Evolutionary conservation across 805 yeast species (phyloP).

Genomic region (Saturnispora silvae): DNA sequence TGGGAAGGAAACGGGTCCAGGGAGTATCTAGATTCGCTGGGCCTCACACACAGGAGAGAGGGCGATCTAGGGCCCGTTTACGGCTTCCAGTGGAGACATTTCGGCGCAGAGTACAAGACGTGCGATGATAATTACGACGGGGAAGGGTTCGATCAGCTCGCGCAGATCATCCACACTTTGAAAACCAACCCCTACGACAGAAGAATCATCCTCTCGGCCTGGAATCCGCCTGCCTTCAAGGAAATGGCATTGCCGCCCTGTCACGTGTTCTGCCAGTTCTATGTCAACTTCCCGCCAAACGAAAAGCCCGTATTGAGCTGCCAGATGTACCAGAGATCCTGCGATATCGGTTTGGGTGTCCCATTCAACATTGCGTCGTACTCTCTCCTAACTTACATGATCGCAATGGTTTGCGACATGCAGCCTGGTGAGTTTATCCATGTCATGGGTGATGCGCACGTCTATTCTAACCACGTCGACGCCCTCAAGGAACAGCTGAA

Average conservation of each 20-base stretch:
- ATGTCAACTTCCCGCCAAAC: constrained; percentile 66
- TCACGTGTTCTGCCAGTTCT: constrained; percentile 92
- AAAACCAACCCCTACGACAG: constrained; percentile 90
- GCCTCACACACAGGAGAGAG: constrained; percentile 67
- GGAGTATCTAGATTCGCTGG: constrained; percentile 76
- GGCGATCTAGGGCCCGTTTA: constrained; percentile 98
- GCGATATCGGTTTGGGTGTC: constrained; percentile 99
- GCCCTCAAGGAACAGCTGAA: constrained; percentile 73
- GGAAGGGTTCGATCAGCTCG: constrained; percentile 84
- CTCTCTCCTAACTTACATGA: constrained; percentile 85
- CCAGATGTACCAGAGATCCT: constrained; percentile 89
- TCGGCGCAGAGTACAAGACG: constrained; percentile 85
- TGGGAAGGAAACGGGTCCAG: constrained; percentile 99
- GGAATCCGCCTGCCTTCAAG: constrained; percentile 95
- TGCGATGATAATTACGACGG: constrained; percentile 83
- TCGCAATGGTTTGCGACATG: constrained; percentile 90
- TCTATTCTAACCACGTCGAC: constrained; percentile 85
- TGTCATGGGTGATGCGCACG: constrained; percentile 95
- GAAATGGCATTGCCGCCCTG: constrained; percentile 98
- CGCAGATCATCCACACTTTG: constrained; percentile 65
- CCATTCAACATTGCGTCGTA: constrained; percentile 98
- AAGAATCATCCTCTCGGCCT: constrained; percentile 88
- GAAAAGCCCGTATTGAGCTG: constrained; percentile 64
- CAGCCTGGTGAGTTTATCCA: constrained; percentile 94
- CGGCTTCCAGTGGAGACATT: constrained; percentile 99